Percentiles rank a stretch among this genome's conserved stretches.
Evolutionary conservation across 495 filamentous ascomycete species (phyloP).

Genomic region (Aspergillus homomorphus): DNA sequence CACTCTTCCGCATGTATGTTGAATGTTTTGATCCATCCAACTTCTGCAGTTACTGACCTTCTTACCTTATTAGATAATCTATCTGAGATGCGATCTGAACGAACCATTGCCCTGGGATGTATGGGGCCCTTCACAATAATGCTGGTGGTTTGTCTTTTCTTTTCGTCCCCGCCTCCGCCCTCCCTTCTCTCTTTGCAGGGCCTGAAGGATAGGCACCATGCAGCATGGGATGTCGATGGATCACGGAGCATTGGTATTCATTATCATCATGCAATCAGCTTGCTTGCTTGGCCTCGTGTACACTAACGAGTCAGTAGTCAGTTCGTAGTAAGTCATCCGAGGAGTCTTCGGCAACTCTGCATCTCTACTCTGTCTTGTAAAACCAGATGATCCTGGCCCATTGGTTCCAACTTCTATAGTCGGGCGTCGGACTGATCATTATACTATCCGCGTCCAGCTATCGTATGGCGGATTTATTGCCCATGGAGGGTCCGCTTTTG

Average conservation of each 20-base stretch:
- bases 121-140: no score
- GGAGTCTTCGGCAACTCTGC: background rate
- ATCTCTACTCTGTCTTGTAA: background rate
- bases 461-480: background rate
- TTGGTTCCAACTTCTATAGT: background rate
- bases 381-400: background rate
- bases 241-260: background rate
- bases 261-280: background rate
- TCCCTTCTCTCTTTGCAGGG: no score
- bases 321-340: background rate
- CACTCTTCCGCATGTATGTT: no score
- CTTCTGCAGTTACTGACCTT: no score
- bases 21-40: no score
- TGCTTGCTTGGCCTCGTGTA: background rate
- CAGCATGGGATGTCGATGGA: background rate
- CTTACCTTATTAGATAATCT: no score
- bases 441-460: background rate
- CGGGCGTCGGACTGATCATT: slow-evolving; percentile 1
- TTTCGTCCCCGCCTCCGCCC: no score
- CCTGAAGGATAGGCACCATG: no score
- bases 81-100: no score
- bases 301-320: background rate
- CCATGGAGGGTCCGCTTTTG: background rate
- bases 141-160: no score
- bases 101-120: no score